A percentile compares a stretch with the other conserved stretches of the same genome.
These are phyloP conservation scores for Mangifera indica DNA, from an alignment of 345 rosid species.

Conservation along the genomic window DNA sequence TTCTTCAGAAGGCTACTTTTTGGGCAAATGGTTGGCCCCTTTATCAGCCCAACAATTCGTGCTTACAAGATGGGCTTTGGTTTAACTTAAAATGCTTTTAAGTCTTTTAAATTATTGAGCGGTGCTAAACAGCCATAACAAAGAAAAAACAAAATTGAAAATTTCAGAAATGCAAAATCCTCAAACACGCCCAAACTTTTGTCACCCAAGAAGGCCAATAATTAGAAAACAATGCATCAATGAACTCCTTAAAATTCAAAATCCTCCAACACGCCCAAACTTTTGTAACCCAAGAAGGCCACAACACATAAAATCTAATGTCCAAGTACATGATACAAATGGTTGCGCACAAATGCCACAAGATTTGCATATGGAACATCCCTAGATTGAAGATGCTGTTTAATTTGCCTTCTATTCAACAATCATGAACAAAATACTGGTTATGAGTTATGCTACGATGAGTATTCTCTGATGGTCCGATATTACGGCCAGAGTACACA, in stretches of 20 bases:
- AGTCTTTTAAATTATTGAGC: too few relatives aligned
- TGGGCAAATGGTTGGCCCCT: background rate
- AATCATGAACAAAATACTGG: background rate
- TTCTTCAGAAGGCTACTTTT: background rate
- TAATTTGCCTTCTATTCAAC: background rate
- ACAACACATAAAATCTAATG: too few relatives aligned
- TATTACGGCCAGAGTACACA: background rate
- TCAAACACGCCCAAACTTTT: too few relatives aligned
- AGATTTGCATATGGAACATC: background rate
- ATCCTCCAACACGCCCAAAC: too few relatives aligned
- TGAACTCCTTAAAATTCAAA: too few relatives aligned
- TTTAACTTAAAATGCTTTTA: too few relatives aligned
- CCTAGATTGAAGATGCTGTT: background rate
- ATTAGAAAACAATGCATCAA: too few relatives aligned
- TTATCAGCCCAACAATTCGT: background rate
- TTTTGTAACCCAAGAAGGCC: too few relatives aligned
- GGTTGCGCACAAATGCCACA: background rate
- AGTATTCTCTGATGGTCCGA: slow-evolving; percentile 14
- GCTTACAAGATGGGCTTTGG: background rate
- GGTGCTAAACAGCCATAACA: too few relatives aligned
- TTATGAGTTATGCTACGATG: background rate
- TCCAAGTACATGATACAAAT: background rate
- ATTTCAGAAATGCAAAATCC: too few relatives aligned
- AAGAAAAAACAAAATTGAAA: too few relatives aligned
- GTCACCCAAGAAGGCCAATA: too few relatives aligned